Evolutionary conservation across 148 eudicot genomes (phyloP).

Genomic region (Chenopodium formosanum): DNA sequence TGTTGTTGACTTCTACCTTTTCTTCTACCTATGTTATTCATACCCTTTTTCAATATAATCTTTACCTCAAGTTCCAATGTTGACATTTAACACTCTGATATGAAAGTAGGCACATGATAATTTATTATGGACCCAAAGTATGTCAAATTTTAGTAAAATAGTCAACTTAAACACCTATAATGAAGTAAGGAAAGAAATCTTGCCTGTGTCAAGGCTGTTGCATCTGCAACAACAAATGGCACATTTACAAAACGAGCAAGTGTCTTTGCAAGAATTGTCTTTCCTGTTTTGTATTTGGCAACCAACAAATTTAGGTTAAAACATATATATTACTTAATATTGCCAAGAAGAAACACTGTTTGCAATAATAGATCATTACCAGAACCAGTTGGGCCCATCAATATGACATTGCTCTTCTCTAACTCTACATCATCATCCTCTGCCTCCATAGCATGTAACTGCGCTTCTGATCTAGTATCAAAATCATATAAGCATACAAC

Average conservation of each 20-base stretch:
- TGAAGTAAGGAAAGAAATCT: constrained; percentile 20
- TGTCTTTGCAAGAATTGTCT: constrained; percentile 92
- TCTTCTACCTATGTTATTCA: background rate
- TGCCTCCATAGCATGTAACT: constrained; percentile 32
- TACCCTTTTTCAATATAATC: background rate
- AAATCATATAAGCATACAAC: constrained; percentile 19
- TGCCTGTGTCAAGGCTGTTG: constrained; percentile 90
- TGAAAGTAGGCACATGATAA: background rate
- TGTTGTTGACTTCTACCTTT: too few relatives aligned
- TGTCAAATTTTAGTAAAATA: background rate
- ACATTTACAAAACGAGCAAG: constrained; percentile 92
- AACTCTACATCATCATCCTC: constrained; percentile 75
- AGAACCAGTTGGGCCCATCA: constrained; percentile 98
- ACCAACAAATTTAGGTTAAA: background rate
- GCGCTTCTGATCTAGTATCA: constrained; percentile 64
- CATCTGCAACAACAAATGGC: constrained; percentile 93
- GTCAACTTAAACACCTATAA: background rate
- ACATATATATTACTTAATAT: background rate
- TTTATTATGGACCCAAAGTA: too few relatives aligned
- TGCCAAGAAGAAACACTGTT: background rate
- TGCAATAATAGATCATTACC: constrained; percentile 34
- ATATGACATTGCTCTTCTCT: constrained; percentile 84
- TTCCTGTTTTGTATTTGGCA: constrained; percentile 52
- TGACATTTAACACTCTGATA: background rate
- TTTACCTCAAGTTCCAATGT: too few relatives aligned